Evolutionary conservation across 208 protist genomes (phyloP).

Genomic region (Crithidia bombi): DNA sequence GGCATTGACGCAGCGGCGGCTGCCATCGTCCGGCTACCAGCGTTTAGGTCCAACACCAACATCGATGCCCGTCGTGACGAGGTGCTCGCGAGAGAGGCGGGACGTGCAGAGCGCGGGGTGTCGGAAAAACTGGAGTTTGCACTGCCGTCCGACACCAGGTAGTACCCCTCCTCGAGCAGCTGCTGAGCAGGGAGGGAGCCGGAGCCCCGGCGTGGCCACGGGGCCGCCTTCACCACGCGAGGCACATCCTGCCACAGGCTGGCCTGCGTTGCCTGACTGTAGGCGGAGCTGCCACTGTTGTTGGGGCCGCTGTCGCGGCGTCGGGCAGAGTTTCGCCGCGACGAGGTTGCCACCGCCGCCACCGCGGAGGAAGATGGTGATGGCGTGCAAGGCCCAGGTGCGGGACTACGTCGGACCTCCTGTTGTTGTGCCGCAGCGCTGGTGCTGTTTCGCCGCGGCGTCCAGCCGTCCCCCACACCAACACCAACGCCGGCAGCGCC

Average conservation of each 20-base stretch:
- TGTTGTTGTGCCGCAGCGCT: not conserved
- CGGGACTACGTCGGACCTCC: not conserved
- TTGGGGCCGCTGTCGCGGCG: not conserved
- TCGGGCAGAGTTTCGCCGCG: not conserved
- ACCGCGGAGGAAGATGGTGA: too few relatives aligned
- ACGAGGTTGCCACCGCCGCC: not conserved
- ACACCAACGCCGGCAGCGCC: not conserved
- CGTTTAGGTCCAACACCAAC: constrained; percentile 21
- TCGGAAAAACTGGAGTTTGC: constrained; percentile 70
- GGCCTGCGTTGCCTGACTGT: constrained; percentile 5
- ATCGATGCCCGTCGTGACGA: constrained; percentile 1
- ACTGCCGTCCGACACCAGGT: constrained; percentile 31
- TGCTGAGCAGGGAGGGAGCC: constrained; percentile 20
- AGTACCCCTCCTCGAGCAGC: constrained; percentile 34
- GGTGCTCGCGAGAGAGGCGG: constrained; percentile 18
- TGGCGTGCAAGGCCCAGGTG: not conserved
- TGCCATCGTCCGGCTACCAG: not conserved
- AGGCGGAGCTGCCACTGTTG: constrained; percentile 12
- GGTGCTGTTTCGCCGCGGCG: constrained; percentile 6
- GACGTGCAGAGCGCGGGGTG: constrained; percentile 27
- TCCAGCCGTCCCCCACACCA: not conserved
- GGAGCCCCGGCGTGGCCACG: not conserved
- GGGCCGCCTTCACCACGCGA: not conserved
- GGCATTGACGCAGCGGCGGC: not conserved
- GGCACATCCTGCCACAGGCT: constrained; percentile 1